Evolutionary conservation across 2,329 filamentous ascomycete genomes (phyloP).

Genomic region (Dactylellina haptotyla): DNA sequence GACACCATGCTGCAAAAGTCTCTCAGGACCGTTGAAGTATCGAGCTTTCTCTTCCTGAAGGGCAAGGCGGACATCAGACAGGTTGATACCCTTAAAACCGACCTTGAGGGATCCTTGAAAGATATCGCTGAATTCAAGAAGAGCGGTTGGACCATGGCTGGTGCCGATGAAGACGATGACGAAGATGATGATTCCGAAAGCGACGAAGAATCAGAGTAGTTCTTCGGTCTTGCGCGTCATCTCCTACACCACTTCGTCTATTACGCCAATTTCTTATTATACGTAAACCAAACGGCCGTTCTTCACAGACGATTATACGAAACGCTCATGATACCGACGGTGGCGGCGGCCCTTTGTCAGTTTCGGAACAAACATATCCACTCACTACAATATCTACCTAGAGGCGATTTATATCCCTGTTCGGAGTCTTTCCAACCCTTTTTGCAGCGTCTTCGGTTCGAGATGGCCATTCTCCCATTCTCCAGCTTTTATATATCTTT

Average conservation of each 20-base stretch:
- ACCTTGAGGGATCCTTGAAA: constrained; percentile 24
- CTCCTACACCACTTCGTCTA: background rate
- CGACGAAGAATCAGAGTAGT: constrained; percentile 33
- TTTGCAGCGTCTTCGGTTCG: constrained; percentile 1
- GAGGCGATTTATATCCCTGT: too few relatives aligned
- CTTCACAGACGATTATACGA: constrained; percentile 41
- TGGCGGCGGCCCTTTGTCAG: constrained; percentile 33
- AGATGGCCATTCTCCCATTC: background rate
- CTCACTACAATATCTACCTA: background rate
- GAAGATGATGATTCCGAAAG: constrained; percentile 26
- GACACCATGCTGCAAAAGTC: constrained; percentile 52
- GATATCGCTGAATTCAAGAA: constrained; percentile 47
- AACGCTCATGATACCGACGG: constrained; percentile 27
- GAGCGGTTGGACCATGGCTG: constrained; percentile 50
- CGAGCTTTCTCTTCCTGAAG: constrained; percentile 49
- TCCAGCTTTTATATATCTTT: constrained; percentile 6
- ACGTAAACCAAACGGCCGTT: background rate
- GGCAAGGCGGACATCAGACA: constrained; percentile 41
- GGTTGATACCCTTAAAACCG: constrained; percentile 31
- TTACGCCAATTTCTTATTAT: background rate
- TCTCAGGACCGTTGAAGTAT: constrained; percentile 37
- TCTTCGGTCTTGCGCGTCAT: background rate
- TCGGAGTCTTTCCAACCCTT: constrained; percentile 1
- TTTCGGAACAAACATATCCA: constrained; percentile 2
- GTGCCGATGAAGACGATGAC: constrained; percentile 12